These are phyloP conservation scores for Neltuma alba DNA, from an alignment of 306 rosid genomes.

Conservation along the genomic window DNA sequence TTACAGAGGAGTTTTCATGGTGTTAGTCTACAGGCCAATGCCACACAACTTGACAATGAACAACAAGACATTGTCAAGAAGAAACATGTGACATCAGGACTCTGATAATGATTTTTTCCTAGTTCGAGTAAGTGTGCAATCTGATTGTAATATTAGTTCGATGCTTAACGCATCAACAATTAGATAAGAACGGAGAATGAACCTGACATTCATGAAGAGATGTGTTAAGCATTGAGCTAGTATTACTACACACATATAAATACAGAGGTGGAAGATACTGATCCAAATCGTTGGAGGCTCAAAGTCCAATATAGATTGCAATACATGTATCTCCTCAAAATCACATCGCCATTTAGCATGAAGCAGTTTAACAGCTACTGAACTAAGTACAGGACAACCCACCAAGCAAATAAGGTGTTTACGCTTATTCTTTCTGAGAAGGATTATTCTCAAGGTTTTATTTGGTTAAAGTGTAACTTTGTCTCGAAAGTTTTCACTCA, in stretches of 20 bases:
- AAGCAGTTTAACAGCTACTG: neutral
- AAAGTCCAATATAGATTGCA: neutral
- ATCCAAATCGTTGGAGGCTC: neutral
- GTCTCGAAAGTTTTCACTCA: no score
- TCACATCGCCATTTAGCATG: neutral
- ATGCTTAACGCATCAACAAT: neutral
- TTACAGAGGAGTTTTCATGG: no score
- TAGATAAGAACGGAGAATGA: neutral
- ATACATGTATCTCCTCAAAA: neutral
- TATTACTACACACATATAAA: neutral
- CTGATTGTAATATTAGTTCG: neutral
- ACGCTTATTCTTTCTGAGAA: slow-evolving; percentile 18
- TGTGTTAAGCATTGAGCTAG: neutral
- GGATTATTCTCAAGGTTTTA: neutral
- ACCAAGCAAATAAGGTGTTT: slow-evolving; percentile 1
- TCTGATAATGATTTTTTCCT: neutral
- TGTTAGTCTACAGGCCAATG: no score
- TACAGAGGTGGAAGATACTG: neutral
- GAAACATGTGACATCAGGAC: neutral
- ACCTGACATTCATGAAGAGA: neutral
- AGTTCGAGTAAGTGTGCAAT: neutral
- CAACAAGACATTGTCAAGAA: slow-evolving; percentile 2
- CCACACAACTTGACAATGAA: slow-evolving; percentile 5
- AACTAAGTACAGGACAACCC: neutral
- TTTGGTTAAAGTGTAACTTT: no score